Percentiles rank a stretch among this genome's conserved stretches.
phyloP scores from a whole-genome alignment of 1,284 basidiomycete species.

The Volvariella volvacea region DNA sequence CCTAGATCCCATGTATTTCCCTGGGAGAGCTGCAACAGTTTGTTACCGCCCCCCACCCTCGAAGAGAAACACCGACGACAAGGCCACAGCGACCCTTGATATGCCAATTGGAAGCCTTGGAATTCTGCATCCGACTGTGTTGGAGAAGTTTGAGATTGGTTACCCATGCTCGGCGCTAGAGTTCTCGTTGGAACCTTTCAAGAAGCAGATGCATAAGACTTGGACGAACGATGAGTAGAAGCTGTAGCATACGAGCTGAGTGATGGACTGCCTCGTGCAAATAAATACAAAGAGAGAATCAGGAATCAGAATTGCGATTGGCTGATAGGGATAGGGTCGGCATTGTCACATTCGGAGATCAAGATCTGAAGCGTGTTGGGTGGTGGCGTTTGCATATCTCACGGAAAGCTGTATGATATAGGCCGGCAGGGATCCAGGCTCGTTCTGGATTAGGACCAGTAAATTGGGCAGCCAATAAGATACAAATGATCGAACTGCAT shows the following conservation, averaged over 20 bases:
- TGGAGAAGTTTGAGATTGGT: conserved; percentile 87
- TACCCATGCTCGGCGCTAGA: conserved; percentile 97
- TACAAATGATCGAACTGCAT: neutral
- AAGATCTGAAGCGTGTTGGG: neutral
- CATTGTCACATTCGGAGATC: no score
- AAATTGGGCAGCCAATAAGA: neutral
- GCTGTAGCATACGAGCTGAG: conserved; percentile 4
- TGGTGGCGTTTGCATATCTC: neutral
- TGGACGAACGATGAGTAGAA: conserved; percentile 42
- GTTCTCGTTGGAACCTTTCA: conserved; percentile 90
- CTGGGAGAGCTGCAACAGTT: conserved; percentile 88
- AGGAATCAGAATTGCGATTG: neutral
- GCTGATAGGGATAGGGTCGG: no score
- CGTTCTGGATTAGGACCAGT: neutral
- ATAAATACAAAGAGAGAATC: neutral
- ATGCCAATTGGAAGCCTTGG: conserved; percentile 79
- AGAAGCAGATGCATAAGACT: conserved; percentile 57
- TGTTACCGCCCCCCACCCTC: conserved; percentile 67
- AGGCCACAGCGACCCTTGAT: conserved; percentile 42
- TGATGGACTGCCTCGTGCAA: conserved; percentile 10
- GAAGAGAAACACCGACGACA: conserved; percentile 21
- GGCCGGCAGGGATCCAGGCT: neutral
- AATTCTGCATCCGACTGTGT: conserved; percentile 86
- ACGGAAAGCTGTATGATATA: neutral
- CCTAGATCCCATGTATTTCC: conserved; percentile 87